phyloP scores from a whole-genome alignment of 108 stramenopile genomes.

The Discostella pseudostelligera region DNA sequence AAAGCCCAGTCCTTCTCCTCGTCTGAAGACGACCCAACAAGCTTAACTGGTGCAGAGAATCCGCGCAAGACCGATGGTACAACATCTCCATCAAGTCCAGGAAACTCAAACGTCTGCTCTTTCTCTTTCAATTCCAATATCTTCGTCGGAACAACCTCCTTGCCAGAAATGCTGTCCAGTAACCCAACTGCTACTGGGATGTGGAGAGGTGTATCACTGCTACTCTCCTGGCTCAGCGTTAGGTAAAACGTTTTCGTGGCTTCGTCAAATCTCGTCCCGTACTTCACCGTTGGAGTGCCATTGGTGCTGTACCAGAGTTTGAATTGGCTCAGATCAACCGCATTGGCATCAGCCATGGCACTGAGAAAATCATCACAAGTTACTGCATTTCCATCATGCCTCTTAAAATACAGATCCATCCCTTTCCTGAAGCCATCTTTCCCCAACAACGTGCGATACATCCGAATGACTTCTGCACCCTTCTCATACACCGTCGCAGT shows the following conservation, averaged over 20 bases:
- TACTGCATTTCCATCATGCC: constrained; percentile 95
- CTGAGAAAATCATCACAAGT: constrained; percentile 96
- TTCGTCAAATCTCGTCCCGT: constrained; percentile 58
- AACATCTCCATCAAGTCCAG: constrained; percentile 64
- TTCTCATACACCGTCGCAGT: constrained; percentile 88
- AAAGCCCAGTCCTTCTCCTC: constrained; percentile 58
- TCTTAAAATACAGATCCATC: constrained; percentile 92
- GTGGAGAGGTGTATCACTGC: constrained; percentile 69
- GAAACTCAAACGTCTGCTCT: constrained; percentile 85
- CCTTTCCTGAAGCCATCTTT: constrained; percentile 95
- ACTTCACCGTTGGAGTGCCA: constrained; percentile 91
- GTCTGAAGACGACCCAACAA: constrained; percentile 45
- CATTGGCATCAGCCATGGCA: constrained; percentile 97
- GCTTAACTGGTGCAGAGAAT: constrained; percentile 94
- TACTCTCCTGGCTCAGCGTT: constrained; percentile 58
- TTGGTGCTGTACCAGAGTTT: constrained; percentile 90
- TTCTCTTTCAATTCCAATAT: constrained; percentile 85
- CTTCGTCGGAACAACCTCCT: constrained; percentile 75
- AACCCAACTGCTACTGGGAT: constrained; percentile 94
- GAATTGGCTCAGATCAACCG: constrained; percentile 79
- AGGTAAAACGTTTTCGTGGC: constrained; percentile 50
- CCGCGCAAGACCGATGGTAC: constrained; percentile 88
- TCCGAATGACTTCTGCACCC: constrained; percentile 94
- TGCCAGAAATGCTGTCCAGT: constrained; percentile 77
- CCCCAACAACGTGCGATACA: constrained; percentile 92